phyloP scores from a whole-genome alignment of 345 rosid species.

The Sonneratia alba region DNA sequence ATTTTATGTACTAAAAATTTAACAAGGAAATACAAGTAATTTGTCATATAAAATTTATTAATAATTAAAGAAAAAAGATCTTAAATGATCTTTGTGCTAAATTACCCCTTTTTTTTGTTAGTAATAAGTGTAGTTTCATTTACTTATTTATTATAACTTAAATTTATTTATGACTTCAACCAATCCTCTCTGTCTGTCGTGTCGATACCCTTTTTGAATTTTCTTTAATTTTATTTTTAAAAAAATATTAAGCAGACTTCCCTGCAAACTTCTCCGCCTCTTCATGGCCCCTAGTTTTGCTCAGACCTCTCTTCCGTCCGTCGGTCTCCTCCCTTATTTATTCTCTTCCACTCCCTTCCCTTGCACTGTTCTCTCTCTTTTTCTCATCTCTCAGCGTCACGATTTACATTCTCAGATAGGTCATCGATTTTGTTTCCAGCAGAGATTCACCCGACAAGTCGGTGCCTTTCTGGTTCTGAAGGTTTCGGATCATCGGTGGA shows the following conservation, averaged over 20 bases:
- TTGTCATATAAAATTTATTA: too few species aligned
- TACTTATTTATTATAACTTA: too few species aligned
- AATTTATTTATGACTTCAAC: too few species aligned
- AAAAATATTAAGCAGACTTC: too few species aligned
- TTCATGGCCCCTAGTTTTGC: constrained; percentile 57
- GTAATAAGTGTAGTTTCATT: too few species aligned
- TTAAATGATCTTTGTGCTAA: too few species aligned
- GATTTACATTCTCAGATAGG: not conserved
- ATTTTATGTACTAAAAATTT: too few species aligned
- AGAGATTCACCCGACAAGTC: not conserved
- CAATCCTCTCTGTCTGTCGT: not conserved
- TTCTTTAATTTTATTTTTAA: too few species aligned
- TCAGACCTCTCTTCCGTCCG: not conserved
- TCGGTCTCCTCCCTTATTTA: constrained; percentile 2
- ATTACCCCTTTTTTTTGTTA: too few species aligned
- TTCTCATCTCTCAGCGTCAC: not conserved
- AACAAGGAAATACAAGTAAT: too few species aligned
- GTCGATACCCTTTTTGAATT: too few species aligned
- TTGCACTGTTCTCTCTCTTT: not conserved
- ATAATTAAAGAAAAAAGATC: too few species aligned
- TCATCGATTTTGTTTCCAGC: not conserved
- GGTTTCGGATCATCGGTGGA: not conserved
- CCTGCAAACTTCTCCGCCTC: not conserved
- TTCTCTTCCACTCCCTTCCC: not conserved
- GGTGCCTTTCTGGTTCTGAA: not conserved